These are phyloP conservation scores for Leptodontidium sp. DNA, from an alignment of 2,329 filamentous ascomycete species.

Conservation along the genomic window DNA sequence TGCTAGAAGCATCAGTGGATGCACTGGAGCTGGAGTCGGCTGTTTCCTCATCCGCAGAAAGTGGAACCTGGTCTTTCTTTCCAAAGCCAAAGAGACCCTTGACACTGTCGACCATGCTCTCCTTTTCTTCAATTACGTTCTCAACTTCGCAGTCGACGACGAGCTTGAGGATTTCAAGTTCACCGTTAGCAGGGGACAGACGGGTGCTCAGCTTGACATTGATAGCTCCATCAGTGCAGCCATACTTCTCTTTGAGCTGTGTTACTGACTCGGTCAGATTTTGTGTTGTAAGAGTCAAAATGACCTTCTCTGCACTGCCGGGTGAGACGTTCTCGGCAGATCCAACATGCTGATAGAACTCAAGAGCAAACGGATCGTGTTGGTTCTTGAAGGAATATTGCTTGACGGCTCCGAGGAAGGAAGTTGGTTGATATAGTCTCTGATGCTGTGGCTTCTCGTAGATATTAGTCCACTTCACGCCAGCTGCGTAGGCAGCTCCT, in stretches of 20 bases:
- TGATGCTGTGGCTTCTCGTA: slow-evolving; percentile 78
- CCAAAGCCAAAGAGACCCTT: slow-evolving; percentile 97
- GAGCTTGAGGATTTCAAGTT: slow-evolving; percentile 81
- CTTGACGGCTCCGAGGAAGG: slow-evolving; percentile 80
- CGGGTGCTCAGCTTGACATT: slow-evolving; percentile 81
- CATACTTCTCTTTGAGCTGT: slow-evolving; percentile 78
- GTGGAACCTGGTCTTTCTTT: slow-evolving; percentile 79
- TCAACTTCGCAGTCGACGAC: slow-evolving; percentile 87
- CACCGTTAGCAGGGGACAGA: slow-evolving; percentile 75
- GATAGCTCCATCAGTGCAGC: slow-evolving; percentile 76
- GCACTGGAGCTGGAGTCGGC: slow-evolving; percentile 52
- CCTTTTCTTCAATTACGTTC: slow-evolving; percentile 65
- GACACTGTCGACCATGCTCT: slow-evolving; percentile 87
- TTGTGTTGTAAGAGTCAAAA: slow-evolving; percentile 74
- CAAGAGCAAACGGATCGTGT: slow-evolving; percentile 77
- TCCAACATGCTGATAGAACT: slow-evolving; percentile 78
- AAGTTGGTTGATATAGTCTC: slow-evolving; percentile 82
- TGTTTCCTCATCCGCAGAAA: slow-evolving; percentile 68
- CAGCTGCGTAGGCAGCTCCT: slow-evolving; percentile 74
- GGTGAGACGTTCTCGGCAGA: slow-evolving; percentile 51
- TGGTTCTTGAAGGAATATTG: slow-evolving; percentile 84
- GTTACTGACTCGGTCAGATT: slow-evolving; percentile 88
- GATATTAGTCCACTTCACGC: slow-evolving; percentile 76
- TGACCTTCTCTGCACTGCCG: slow-evolving; percentile 63
- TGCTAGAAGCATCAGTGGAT: slow-evolving; percentile 54